A percentile compares a stretch with the other conserved stretches of the same genome.
These are phyloP conservation scores for Carex littledalei DNA, from an alignment of 176 grass and related monocot genomes.

Conservation along the genomic window DNA sequence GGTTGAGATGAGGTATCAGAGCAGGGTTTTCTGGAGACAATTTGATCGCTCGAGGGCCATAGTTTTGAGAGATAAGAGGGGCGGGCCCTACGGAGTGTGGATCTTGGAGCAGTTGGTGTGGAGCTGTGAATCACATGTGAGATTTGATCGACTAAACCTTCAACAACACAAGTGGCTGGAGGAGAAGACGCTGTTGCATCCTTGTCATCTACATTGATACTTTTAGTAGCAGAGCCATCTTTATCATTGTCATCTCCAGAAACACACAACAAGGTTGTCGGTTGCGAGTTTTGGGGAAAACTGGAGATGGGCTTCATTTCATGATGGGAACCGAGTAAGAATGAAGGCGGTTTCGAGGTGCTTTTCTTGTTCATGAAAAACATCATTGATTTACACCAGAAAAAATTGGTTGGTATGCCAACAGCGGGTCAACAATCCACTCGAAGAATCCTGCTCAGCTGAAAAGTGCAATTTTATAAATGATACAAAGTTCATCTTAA, in stretches of 20 bases:
- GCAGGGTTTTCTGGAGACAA: conserved; percentile 51
- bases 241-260: neutral
- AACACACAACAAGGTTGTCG: neutral
- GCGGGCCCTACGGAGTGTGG: conserved; percentile 46
- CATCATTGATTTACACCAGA: conserved; percentile 21
- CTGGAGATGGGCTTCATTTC: neutral
- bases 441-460: conserved; percentile 6
- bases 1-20: conserved; percentile 52
- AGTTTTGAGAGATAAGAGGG: conserved; percentile 73
- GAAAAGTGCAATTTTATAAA: conserved; percentile 5
- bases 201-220: neutral
- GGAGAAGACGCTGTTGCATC: neutral
- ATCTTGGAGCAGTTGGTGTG: conserved; percentile 82
- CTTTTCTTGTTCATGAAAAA: conserved; percentile 2
- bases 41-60: conserved; percentile 36
- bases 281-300: neutral
- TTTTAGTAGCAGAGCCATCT: neutral
- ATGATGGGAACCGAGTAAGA: neutral
- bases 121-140: conserved; percentile 23
- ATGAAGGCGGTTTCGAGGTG: neutral
- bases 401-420: conserved; percentile 10
- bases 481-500: neutral
- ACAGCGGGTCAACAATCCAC: neutral
- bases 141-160: conserved; percentile 4
- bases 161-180: neutral